Conservation (phyloP, 345 rosid species). For the Anastatica hierochuntica region DNA sequence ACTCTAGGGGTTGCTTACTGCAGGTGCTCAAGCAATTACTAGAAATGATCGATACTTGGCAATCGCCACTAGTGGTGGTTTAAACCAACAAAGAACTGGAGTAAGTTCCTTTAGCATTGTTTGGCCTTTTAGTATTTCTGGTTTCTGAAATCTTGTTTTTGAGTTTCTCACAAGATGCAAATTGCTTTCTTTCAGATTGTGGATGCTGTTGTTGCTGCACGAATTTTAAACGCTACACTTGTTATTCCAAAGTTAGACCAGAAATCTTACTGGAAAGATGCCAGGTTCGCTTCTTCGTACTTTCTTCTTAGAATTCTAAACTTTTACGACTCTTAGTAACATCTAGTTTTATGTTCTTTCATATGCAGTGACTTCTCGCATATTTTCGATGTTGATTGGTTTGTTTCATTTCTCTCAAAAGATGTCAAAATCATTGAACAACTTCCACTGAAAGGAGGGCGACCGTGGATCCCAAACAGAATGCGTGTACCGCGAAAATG, state of each 20-base stretch:
- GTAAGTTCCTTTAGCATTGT: slow-evolving; percentile 30
- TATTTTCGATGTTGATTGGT: slow-evolving; percentile 79
- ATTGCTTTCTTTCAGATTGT: slow-evolving; percentile 48
- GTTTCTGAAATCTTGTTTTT: not conserved
- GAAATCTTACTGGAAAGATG: slow-evolving; percentile 96
- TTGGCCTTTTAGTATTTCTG: not conserved
- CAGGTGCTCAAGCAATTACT: slow-evolving; percentile 52
- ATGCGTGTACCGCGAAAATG: slow-evolving; percentile 99
- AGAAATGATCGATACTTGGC: slow-evolving; percentile 51
- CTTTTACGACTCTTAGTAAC: not conserved
- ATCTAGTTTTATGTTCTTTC: not conserved
- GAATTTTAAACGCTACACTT: slow-evolving; percentile 91
- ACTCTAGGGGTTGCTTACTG: not conserved
- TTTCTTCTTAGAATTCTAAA: not conserved
- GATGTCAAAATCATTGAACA: slow-evolving; percentile 83
- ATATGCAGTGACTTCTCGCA: slow-evolving; percentile 69
- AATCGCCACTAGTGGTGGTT: slow-evolving; percentile 83
- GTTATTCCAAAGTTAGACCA: slow-evolving; percentile 92
- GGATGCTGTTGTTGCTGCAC: slow-evolving; percentile 98
- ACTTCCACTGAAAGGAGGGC: slow-evolving; percentile 67
- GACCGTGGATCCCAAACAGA: slow-evolving; percentile 37
- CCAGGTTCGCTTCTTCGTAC: slow-evolving; percentile 45
- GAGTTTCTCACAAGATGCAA: not conserved
- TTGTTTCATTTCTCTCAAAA: slow-evolving; percentile 63
- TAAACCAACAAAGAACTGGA: slow-evolving; percentile 96